Conservation (phyloP, 2,329 filamentous ascomycete genomes). For the Epichloe sibirici region DNA sequence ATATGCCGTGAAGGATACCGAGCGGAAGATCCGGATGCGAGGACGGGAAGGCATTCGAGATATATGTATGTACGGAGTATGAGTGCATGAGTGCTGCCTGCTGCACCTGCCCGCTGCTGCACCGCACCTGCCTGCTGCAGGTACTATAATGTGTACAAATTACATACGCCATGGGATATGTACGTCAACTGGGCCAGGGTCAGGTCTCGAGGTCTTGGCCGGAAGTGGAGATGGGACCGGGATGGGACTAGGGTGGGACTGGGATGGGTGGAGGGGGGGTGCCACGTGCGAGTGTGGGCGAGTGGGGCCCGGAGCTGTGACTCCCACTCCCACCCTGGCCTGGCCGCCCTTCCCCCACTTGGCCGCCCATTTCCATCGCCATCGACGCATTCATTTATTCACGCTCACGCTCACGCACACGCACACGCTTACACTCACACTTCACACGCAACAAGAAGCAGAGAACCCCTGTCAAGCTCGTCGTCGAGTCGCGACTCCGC, state of each 20-base stretch:
- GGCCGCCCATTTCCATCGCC: not conserved
- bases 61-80: not conserved
- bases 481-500: no score
- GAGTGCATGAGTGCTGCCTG: not conserved
- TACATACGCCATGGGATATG: not conserved
- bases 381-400: not conserved
- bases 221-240: not conserved
- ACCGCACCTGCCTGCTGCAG: not conserved
- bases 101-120: not conserved
- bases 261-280: not conserved
- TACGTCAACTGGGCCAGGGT: not conserved
- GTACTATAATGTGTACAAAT: no score
- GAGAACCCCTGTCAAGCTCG: not conserved
- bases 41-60: slow-evolving; percentile 1
- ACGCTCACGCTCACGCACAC: not conserved
- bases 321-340: not conserved
- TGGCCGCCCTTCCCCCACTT: not conserved
- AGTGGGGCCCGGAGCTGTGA: not conserved
- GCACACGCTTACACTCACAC: not conserved
- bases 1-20: not conserved
- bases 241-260: not conserved
- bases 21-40: not conserved
- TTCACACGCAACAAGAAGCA: not conserved
- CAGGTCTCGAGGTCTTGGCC: not conserved
- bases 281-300: not conserved